These are phyloP conservation scores for Neurospora sp. DNA, from an alignment of 495 filamentous ascomycete species.

Conservation along the genomic window DNA sequence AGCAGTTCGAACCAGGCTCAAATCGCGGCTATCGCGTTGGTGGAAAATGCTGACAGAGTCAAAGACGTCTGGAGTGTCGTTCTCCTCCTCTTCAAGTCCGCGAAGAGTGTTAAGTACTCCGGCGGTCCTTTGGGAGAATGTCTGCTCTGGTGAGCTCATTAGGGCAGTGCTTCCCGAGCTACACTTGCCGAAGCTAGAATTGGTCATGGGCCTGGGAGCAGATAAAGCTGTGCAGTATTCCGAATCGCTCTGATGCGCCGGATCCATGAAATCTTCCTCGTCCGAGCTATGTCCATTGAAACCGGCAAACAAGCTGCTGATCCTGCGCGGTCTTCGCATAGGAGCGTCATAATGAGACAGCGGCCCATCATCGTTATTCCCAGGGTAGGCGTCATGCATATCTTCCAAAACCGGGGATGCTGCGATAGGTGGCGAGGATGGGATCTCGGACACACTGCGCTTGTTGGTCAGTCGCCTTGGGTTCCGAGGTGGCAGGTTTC, in stretches of 20 bases:
- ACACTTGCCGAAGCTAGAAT: conserved; percentile 26
- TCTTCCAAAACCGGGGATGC: conserved; percentile 21
- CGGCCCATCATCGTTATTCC: conserved; percentile 76
- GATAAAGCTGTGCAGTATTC: conserved; percentile 56
- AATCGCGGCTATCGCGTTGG: conserved; percentile 21
- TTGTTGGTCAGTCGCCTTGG: conserved; percentile 38
- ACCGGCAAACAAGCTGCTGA: conserved; percentile 78
- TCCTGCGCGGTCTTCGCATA: conserved; percentile 59
- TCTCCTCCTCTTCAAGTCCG: conserved; percentile 8
- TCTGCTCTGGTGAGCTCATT: conserved; percentile 24
- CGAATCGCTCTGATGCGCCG: conserved; percentile 48
- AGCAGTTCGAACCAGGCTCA: conserved; percentile 16
- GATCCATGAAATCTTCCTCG: conserved; percentile 48
- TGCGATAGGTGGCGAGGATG: conserved; percentile 35
- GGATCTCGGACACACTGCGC: conserved; percentile 34
- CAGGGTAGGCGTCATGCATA: conserved; percentile 59
- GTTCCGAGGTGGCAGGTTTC: conserved; percentile 41
- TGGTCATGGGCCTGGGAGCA: conserved; percentile 41
- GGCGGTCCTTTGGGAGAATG: conserved; percentile 12
- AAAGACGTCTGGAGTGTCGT: conserved; percentile 11
- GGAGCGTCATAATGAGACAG: conserved; percentile 50
- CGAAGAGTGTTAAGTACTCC: conserved; percentile 16
- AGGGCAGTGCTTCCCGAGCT: conserved; percentile 13
- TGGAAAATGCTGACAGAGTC: conserved; percentile 16
- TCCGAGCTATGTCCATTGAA: conserved; percentile 54